These are phyloP conservation scores for Debaryomyces nepalensis DNA, from an alignment of 1,139 yeast species.

Conservation along the genomic window DNA sequence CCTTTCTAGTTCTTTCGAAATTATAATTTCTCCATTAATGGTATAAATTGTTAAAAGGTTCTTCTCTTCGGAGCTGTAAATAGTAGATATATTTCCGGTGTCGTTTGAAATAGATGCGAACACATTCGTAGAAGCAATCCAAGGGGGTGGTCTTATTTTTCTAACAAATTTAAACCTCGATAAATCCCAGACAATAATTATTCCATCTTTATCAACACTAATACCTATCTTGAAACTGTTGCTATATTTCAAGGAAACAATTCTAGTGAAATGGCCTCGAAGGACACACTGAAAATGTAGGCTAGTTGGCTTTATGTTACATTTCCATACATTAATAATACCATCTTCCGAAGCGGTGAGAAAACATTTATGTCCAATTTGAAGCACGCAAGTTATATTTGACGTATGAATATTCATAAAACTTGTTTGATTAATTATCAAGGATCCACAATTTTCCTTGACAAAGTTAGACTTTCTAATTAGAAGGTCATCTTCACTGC, in stretches of 20 bases:
- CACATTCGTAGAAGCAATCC: conserved; percentile 20
- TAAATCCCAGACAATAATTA: conserved; percentile 62
- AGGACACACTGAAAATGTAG: conserved; percentile 52
- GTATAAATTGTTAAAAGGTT: conserved; percentile 45
- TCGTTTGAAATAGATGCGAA: conserved; percentile 56
- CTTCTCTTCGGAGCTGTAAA: conserved; percentile 23
- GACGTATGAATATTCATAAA: conserved; percentile 48
- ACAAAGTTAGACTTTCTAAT: conserved; percentile 39
- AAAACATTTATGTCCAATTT: conserved; percentile 43
- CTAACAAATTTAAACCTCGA: conserved; percentile 55
- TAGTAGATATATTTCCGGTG: conserved; percentile 55
- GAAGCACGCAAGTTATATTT: conserved; percentile 39
- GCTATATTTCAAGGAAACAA: conserved; percentile 49
- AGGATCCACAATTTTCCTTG: conserved; percentile 36
- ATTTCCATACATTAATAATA: conserved; percentile 59
- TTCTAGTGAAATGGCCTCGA: conserved; percentile 55
- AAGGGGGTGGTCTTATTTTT: conserved; percentile 30
- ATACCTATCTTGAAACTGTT: conserved; percentile 57
- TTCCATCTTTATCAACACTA: conserved; percentile 56
- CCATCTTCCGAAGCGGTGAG: conserved; percentile 63
- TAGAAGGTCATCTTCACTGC: conserved; percentile 43
- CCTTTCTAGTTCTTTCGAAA: conserved; percentile 24
- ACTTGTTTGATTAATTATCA: conserved; percentile 45
- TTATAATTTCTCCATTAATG: conserved; percentile 56
- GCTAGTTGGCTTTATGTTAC: conserved; percentile 29